Evolutionary conservation across 192 early-diverging fungal species (phyloP).

Genomic region (Glomus cerebriforme): DNA sequence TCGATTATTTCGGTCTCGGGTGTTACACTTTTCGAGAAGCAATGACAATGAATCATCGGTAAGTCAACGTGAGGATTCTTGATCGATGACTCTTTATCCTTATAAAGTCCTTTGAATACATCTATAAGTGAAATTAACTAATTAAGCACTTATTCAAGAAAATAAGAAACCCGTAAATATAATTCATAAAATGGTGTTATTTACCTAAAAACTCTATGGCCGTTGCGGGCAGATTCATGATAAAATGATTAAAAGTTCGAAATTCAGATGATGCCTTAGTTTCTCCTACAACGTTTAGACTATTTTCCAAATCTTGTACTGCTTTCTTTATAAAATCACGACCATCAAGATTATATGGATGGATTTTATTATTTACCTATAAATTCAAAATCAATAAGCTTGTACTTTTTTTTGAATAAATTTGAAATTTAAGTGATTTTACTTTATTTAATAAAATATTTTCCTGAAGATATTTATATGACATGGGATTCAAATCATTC

Average conservation of each 20-base stretch:
- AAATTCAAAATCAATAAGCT: not conserved
- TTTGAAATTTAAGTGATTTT: conserved; percentile 6
- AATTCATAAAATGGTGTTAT: not conserved
- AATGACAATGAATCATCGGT: conserved; percentile 93
- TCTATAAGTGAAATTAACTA: conserved; percentile 52
- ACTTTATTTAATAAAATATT: conserved; percentile 91
- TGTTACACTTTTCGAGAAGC: conserved; percentile 83
- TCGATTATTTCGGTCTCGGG: conserved; percentile 64
- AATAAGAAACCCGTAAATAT: not conserved
- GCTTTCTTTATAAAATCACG: conserved; percentile 85
- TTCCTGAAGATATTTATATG: conserved; percentile 75
- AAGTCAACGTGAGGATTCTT: conserved; percentile 50
- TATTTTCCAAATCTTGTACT: conserved; percentile 62
- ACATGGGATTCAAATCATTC: conserved; percentile 96
- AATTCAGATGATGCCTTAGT: conserved; percentile 36
- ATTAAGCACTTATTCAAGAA: not conserved
- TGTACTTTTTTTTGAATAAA: not conserved
- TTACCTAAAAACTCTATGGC: conserved; percentile 93
- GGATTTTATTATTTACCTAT: conserved; percentile 65
- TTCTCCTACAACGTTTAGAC: conserved; percentile 6
- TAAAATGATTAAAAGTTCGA: conserved; percentile 88
- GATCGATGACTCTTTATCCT: conserved; percentile 50
- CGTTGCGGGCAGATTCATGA: conserved; percentile 98
- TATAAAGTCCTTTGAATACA: conserved; percentile 83
- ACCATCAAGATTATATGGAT: conserved; percentile 88